A percentile compares a stretch with the other conserved stretches of the same genome.
These are phyloP conservation scores for Pseudomicrostroma phylloplanum DNA, from an alignment of 1,284 basidiomycete genomes.

Conservation along the genomic window DNA sequence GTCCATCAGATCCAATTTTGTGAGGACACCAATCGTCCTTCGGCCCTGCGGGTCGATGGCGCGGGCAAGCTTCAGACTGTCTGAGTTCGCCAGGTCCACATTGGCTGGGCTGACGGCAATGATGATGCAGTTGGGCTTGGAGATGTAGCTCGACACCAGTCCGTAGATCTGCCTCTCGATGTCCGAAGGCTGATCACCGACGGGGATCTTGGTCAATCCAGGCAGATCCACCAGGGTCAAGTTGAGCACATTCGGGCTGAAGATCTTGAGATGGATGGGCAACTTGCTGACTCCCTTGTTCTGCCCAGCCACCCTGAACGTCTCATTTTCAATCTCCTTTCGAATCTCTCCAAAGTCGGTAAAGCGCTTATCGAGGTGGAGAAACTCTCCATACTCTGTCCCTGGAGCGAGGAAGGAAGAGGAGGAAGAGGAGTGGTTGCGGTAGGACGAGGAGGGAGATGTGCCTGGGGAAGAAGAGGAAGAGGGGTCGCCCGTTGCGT, in stretches of 20 bases:
- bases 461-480: conserved; percentile 5
- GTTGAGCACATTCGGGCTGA: conserved; percentile 89
- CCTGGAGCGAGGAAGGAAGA: conserved; percentile 19
- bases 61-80: conserved; percentile 90
- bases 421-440: conserved; percentile 14
- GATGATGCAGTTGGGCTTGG: conserved; percentile 94
- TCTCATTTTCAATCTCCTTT: conserved; percentile 96
- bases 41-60: conserved; percentile 91
- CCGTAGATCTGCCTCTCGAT: conserved; percentile 94
- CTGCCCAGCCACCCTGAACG: conserved; percentile 91
- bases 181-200: conserved; percentile 67
- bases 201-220: conserved; percentile 73
- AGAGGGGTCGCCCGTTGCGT: neutral
- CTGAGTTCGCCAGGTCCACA: conserved; percentile 96
- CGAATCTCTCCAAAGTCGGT: conserved; percentile 88
- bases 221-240: conserved; percentile 92
- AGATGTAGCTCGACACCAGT: conserved; percentile 87
- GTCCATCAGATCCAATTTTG: conserved; percentile 98
- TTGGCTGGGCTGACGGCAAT: conserved; percentile 94
- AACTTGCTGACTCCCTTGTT: conserved; percentile 97
- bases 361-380: conserved; percentile 91
- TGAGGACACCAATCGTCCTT: conserved; percentile 89
- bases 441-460: conserved; percentile 50
- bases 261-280: conserved; percentile 89
- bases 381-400: conserved; percentile 89